These are phyloP conservation scores for Agarophyton chilense DNA, from an alignment of 23 red algal genomes.

Conservation along the genomic window DNA sequence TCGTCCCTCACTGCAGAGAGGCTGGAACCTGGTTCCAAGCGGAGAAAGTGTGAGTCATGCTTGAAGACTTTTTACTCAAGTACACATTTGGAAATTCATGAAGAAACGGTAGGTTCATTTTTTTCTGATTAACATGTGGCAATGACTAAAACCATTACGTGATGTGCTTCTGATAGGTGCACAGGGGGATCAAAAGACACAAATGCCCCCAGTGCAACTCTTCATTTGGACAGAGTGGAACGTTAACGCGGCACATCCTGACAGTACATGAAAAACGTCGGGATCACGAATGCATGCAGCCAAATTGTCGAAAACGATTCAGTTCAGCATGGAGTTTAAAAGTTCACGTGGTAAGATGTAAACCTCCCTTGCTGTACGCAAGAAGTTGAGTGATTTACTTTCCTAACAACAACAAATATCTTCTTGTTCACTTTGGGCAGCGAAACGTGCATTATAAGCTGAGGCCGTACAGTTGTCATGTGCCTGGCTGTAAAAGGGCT, in stretches of 20 bases:
- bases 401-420: background rate
- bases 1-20: background rate
- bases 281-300: background rate
- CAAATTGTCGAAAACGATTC: conserved; percentile 40
- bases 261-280: conserved; percentile 49
- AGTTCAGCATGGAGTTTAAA: conserved; percentile 38
- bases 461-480: conserved; percentile 17
- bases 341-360: conserved; percentile 38
- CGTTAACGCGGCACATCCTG: conserved; percentile 32
- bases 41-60: background rate
- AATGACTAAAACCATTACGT: too few species aligned
- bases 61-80: conserved; percentile 22
- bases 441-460: conserved; percentile 51
- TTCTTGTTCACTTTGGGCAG: background rate
- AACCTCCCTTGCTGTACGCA: background rate
- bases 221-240: conserved; percentile 49
- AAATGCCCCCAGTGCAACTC: conserved; percentile 13
- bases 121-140: background rate
- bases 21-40: background rate
- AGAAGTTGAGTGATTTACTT: background rate
- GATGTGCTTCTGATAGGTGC: conserved; percentile 21
- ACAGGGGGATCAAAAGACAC: conserved; percentile 28
- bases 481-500: conserved; percentile 6
- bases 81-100: conserved; percentile 21
- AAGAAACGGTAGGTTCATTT: conserved; percentile 9